Conservation (phyloP, 495 filamentous ascomycete species). For the Aspergillus asperescens region DNA sequence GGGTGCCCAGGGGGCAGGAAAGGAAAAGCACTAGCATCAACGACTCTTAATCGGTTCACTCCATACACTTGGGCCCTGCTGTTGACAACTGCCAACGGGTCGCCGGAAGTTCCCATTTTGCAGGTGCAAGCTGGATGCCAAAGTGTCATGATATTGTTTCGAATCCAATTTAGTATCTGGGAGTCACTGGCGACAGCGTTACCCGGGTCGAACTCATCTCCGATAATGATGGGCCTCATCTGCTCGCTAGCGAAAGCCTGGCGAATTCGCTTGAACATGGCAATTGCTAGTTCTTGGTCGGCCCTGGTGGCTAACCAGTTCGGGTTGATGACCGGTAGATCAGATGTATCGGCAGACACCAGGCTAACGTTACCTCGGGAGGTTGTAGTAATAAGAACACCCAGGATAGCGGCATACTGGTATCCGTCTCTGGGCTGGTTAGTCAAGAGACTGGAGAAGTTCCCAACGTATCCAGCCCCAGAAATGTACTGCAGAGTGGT, state of each 20-base stretch:
- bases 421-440: constrained; percentile 34
- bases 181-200: constrained; percentile 41
- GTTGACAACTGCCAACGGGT: constrained; percentile 53
- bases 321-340: constrained; percentile 51
- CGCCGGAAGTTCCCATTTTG: constrained; percentile 44
- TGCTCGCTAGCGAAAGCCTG: constrained; percentile 28
- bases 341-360: constrained; percentile 30
- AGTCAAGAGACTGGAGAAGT: constrained; percentile 38
- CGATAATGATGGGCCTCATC: constrained; percentile 36
- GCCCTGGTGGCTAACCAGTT: constrained; percentile 50
- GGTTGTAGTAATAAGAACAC: constrained; percentile 39
- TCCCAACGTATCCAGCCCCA: constrained; percentile 33
- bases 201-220: constrained; percentile 52
- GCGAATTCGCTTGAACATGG: constrained; percentile 47
- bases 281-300: constrained; percentile 51
- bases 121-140: constrained; percentile 51
- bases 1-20: constrained; percentile 55
- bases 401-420: constrained; percentile 46
- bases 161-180: constrained; percentile 45
- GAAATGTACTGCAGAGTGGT: constrained; percentile 25
- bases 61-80: constrained; percentile 45
- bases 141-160: constrained; percentile 38
- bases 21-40: constrained; percentile 56
- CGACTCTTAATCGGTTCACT: constrained; percentile 48
- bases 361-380: constrained; percentile 54